These are phyloP conservation scores for Podaxis carcinomalis DNA, from an alignment of 768 basidiomycete species.

Conservation along the genomic window DNA sequence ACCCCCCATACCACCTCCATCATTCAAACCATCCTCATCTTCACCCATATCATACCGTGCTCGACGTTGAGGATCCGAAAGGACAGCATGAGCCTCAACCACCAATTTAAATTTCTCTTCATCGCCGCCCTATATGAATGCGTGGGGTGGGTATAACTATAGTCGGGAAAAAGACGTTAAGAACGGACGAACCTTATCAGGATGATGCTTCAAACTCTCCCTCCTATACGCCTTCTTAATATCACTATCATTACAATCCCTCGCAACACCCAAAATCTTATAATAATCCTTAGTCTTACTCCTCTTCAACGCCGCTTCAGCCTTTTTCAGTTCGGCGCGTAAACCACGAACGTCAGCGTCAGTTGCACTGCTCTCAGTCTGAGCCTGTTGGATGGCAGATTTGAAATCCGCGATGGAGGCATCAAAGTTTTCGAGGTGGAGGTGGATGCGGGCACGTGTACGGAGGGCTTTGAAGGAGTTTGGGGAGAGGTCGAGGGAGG, in stretches of 20 bases:
- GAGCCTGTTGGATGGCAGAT: conserved; percentile 70
- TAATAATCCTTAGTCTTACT: conserved; percentile 92
- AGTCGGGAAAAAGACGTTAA: conserved; percentile 6
- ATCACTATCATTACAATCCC: conserved; percentile 63
- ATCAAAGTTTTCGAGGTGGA: conserved; percentile 74
- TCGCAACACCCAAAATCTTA: conserved; percentile 64
- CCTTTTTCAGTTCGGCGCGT: conserved; percentile 68
- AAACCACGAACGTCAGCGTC: conserved; percentile 62
- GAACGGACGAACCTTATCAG: conserved; percentile 59
- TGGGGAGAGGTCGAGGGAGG: conserved; percentile 57
- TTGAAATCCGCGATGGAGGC: conserved; percentile 72
- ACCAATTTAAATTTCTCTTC: conserved; percentile 96
- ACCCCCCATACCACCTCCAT: conserved; percentile 38
- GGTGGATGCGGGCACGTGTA: conserved; percentile 76
- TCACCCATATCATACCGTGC: conserved; percentile 80
- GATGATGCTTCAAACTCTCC: conserved; percentile 82
- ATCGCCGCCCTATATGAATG: conserved; percentile 67
- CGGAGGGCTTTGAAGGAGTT: conserved; percentile 82
- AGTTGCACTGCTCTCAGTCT: conserved; percentile 48
- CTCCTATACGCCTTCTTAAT: conserved; percentile 91
- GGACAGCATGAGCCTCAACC: conserved; percentile 74
- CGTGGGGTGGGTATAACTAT: neutral
- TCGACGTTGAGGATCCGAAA: conserved; percentile 71
- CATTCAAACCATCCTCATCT: conserved; percentile 67
- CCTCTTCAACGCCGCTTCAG: conserved; percentile 76